Conservation (phyloP, 768 basidiomycete species). For the Dendrothele bispora region DNA sequence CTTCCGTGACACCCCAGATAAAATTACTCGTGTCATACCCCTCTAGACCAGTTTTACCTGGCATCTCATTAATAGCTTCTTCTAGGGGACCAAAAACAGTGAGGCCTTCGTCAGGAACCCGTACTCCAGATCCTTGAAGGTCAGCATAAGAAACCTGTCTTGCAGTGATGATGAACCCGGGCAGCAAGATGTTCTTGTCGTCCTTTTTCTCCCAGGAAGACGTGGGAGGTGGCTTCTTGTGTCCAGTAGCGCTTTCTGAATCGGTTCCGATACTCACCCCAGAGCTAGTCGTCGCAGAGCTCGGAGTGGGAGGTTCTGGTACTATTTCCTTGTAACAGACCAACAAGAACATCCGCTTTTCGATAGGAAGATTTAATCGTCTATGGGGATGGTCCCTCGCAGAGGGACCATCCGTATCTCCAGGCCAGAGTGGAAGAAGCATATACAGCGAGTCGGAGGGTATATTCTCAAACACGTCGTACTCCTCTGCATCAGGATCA, state of each 20-base stretch:
- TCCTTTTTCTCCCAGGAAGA: conserved; percentile 27
- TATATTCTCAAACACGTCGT: conserved; percentile 58
- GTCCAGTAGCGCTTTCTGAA: conserved; percentile 17
- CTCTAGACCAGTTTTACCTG: not conserved
- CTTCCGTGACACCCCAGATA: conserved; percentile 1
- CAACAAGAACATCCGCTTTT: conserved; percentile 68
- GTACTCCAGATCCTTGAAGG: conserved; percentile 69
- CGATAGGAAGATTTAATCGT: conserved; percentile 41
- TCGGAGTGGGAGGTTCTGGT: conserved; percentile 35
- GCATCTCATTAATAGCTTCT: conserved; percentile 47
- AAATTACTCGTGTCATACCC: no score
- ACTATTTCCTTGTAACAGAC: conserved; percentile 78
- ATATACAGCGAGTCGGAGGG: conserved; percentile 75
- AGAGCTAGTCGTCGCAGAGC: not conserved
- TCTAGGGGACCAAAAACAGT: conserved; percentile 61
- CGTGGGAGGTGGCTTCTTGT: conserved; percentile 24
- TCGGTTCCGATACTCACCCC: conserved; percentile 13
- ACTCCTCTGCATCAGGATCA: conserved; percentile 5
- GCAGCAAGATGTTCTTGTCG: conserved; percentile 51
- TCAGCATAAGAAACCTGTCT: conserved; percentile 74
- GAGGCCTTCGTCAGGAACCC: conserved; percentile 70
- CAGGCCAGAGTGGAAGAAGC: conserved; percentile 84
- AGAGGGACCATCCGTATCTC: conserved; percentile 57
- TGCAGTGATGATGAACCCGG: conserved; percentile 72
- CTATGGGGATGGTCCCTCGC: conserved; percentile 26